Evolutionary conservation across 805 yeast species (phyloP).

Genomic region (Starmerella kuoi): DNA sequence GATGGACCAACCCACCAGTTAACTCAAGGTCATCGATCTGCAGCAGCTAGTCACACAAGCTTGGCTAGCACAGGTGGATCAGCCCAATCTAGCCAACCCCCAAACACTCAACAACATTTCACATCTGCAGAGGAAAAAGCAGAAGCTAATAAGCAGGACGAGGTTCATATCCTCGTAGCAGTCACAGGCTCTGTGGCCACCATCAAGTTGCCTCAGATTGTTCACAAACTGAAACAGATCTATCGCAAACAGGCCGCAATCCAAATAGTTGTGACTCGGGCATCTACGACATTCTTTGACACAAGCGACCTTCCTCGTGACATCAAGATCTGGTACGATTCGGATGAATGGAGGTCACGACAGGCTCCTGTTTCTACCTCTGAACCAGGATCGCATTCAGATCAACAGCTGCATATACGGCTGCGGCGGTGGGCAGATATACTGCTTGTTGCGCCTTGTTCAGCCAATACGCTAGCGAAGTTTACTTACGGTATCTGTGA

Average conservation of each 20-base stretch:
- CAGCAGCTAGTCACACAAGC: neutral
- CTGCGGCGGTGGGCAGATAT: slow-evolving; percentile 95
- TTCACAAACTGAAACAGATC: slow-evolving; percentile 70
- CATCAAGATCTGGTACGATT: slow-evolving; percentile 82
- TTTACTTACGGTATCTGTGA: slow-evolving; percentile 86
- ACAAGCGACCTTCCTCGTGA: slow-evolving; percentile 33
- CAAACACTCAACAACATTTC: neutral
- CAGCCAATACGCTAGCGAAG: slow-evolving; percentile 86
- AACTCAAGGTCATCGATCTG: neutral
- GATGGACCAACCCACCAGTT: neutral
- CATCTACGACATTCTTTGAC: slow-evolving; percentile 29
- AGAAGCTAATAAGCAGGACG: slow-evolving; percentile 35
- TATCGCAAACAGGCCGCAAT: slow-evolving; percentile 64
- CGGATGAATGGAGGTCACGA: slow-evolving; percentile 88
- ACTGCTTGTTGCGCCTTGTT: slow-evolving; percentile 78
- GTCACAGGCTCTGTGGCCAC: slow-evolving; percentile 97
- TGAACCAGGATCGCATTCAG: slow-evolving; percentile 37
- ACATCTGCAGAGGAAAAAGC: neutral
- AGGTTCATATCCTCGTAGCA: slow-evolving; percentile 76
- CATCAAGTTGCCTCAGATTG: slow-evolving; percentile 78
- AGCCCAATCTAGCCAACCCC: neutral
- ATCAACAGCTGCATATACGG: slow-evolving; percentile 86
- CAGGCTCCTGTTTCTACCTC: slow-evolving; percentile 26
- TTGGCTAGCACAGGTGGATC: neutral
- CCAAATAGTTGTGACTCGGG: slow-evolving; percentile 63